Evolutionary conservation across 805 yeast genomes (phyloP), one percentile per base, ranked within the genome.

Genomic region (Kuraishia ogatae): DNA sequence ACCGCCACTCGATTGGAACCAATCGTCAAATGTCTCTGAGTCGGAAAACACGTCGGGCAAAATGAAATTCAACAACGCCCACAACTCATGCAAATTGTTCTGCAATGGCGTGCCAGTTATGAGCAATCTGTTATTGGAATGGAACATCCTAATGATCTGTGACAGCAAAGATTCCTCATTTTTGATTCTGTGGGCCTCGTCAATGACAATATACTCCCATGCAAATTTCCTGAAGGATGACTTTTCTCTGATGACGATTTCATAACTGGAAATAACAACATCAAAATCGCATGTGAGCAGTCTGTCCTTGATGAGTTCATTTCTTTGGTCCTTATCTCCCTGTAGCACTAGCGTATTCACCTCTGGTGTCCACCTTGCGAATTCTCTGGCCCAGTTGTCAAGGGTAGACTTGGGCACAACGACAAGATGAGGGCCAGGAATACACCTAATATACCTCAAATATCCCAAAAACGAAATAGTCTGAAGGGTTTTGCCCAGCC

Each of bases 91-190:
- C 53, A 87, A 69, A 62, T 87, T 87, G 64, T 87, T 87, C 66
- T 87, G 94, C 57, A 87, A 71, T 8, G 94, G 94, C 1, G 94
- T 87, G 68, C 94, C 94, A 0, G 94, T 87, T 54, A 87, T 86
- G 55, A 87, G 72, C 57, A 87, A 70, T 62, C 94, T 75, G 65
- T 85, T 85, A 52, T 77, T 80, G n/a, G 54, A 54, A 26, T 54
- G 48, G 47, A 54, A 54, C 48, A 50, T 28, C 10, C 53, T 19
- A 29, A 54, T 50, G 19, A 50, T 50, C 51, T 54, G 53, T 8
- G 54, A 54, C 11, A 50, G 51, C 22, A 48, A 23, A 10, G 86
- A 79, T 63, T 84, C 87, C 63, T 87, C 94, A 65, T 87, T 87
- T 63, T 87, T 87, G 60, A 87, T 83, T 71, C 94, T 75, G 66